Conservation (phyloP, 768 basidiomycete genomes). For the Trametes punicea region DNA sequence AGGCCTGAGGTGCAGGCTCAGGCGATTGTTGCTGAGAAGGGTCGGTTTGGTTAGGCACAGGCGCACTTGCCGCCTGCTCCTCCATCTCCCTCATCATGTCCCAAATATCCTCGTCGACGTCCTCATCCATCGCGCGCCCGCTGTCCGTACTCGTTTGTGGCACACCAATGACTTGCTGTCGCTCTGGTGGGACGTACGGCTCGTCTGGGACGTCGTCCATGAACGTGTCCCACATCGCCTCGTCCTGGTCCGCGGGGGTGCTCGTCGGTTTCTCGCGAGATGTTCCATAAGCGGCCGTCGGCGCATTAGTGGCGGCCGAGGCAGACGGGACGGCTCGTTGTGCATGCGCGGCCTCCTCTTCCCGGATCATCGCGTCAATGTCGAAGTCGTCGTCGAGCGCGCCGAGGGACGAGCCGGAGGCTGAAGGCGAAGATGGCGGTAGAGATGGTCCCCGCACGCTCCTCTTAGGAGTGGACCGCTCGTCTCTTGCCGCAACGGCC, state of each 20-base stretch:
- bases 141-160: constrained; percentile 21
- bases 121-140: no score
- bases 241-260: constrained; percentile 16
- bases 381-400: constrained; percentile 41
- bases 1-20: no score
- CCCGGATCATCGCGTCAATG: constrained; percentile 48
- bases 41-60: not conserved
- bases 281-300: not conserved
- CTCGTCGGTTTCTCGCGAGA: not conserved
- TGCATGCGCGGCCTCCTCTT: constrained; percentile 35
- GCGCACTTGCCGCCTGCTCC: constrained; percentile 14
- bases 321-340: not conserved
- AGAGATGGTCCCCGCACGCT: constrained; percentile 39
- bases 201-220: constrained; percentile 18
- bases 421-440: constrained; percentile 39
- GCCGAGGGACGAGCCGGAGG: constrained; percentile 23
- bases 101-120: constrained; percentile 72
- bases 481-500: constrained; percentile 14
- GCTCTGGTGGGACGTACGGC: constrained; percentile 9
- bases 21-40: not conserved
- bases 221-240: constrained; percentile 27
- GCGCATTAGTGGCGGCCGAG: not conserved
- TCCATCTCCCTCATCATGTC: constrained; percentile 60
- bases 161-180: not conserved
- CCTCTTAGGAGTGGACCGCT: constrained; percentile 26